phyloP scores from a whole-genome alignment of 2,329 filamentous ascomycete species.

The Claviceps cyperi region DNA sequence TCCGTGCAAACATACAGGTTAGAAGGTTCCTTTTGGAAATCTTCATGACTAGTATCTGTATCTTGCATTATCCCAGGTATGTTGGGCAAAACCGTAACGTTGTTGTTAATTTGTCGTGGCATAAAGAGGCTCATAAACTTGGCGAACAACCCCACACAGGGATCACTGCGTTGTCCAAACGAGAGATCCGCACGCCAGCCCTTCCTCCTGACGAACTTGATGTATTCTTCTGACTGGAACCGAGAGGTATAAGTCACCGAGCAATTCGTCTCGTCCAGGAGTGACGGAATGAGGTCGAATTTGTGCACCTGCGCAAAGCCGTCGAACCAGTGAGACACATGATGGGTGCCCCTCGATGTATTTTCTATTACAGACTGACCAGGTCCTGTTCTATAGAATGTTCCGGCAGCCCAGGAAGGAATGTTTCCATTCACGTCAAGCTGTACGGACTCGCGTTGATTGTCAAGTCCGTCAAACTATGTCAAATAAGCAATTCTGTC shows the following conservation, averaged over 20 bases:
- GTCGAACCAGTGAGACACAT: constrained; percentile 68
- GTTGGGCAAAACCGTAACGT: constrained; percentile 51
- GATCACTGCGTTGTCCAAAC: constrained; percentile 60
- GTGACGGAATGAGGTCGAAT: constrained; percentile 47
- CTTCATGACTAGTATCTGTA: background rate
- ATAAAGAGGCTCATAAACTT: constrained; percentile 53
- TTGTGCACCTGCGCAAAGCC: constrained; percentile 57
- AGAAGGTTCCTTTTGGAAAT: constrained; percentile 20
- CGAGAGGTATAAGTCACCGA: constrained; percentile 57
- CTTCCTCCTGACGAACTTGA: constrained; percentile 43
- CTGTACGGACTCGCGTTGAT: constrained; percentile 50
- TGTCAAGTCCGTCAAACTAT: constrained; percentile 53
- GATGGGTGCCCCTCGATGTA: constrained; percentile 43
- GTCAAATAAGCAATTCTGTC: background rate
- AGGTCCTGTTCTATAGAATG: constrained; percentile 61
- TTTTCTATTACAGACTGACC: constrained; percentile 47
- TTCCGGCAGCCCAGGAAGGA: constrained; percentile 55
- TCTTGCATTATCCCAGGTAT: constrained; percentile 38
- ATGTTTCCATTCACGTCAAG: constrained; percentile 51
- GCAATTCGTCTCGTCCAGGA: constrained; percentile 12
- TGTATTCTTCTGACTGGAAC: constrained; percentile 47
- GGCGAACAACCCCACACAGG: constrained; percentile 57
- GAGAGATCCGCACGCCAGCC: constrained; percentile 43
- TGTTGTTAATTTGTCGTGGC: constrained; percentile 32
- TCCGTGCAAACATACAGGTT: constrained; percentile 16